Percentiles rank a stretch among this genome's conserved stretches.
Conservation (phyloP, 2,329 filamentous ascomycete genomes). For the Incumbomyces delicatus region DNA sequence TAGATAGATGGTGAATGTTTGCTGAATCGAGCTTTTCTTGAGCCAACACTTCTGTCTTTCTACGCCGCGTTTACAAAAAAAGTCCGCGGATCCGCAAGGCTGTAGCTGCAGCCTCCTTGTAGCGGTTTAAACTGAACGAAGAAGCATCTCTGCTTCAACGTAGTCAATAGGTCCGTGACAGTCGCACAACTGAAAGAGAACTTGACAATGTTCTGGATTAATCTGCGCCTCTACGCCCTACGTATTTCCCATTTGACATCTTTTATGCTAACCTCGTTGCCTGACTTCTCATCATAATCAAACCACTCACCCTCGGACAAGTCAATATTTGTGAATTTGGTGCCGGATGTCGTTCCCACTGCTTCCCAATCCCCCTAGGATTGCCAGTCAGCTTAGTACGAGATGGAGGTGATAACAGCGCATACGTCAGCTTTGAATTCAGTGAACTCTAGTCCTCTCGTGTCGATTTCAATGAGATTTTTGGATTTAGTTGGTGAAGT, state of each 20-base stretch:
- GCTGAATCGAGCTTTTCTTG: no score
- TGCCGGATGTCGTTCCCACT: conserved; percentile 67
- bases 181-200: no score
- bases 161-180: no score
- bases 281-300: conserved; percentile 90
- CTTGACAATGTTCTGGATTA: no score
- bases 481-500: conserved; percentile 62
- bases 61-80: no score
- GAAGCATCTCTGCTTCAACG: no score
- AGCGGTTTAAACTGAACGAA: no score
- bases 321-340: conserved; percentile 74
- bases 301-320: conserved; percentile 90
- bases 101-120: no score
- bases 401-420: conserved; percentile 40
- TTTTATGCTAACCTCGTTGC: conserved; percentile 86
- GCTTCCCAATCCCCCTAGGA: conserved; percentile 78
- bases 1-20: no score
- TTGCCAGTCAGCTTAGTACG: conserved; percentile 1
- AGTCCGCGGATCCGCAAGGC: no score
- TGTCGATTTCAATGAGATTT: conserved; percentile 85
- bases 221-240: conserved; percentile 49
- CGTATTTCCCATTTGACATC: conserved; percentile 79
- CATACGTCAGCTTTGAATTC: conserved; percentile 82
- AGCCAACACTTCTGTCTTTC: no score
- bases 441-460: conserved; percentile 81